Base-by-base conservation (phyloP, 441 rosid species). In the Rhodomyrtus psidioides region DNA sequence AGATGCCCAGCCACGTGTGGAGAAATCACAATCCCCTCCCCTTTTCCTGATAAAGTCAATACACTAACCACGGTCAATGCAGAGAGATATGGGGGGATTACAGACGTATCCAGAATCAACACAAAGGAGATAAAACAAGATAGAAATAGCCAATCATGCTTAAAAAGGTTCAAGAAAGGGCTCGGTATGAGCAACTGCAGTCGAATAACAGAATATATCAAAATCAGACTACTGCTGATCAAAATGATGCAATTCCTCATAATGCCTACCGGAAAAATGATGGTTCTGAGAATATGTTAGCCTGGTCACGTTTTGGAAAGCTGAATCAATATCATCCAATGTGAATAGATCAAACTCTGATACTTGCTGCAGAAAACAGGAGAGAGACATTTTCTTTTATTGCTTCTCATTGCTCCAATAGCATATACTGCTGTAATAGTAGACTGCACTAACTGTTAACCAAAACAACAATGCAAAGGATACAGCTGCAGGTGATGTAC, bases 1-100 rank as follows among this genome's bases (percentile, higher is more conserved):
- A 95, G 95, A 92, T 97, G 99, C 70, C 99, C 99, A 88, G 99
- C 98, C 82, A 90, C 97, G 88, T 96, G 98, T 42, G 99, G 99
- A 74, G 98, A 92, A 87, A 97, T 94, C 46, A 97, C 99, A 91
- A 97, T 95, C 54, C 98, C 98, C 89, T 96, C 99, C 76, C 98
- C 99, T 89, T 95, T 96, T 53, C 99, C 99, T 97, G 87, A 84
- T 55, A 83, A 59, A 84, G 53, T 34, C 57, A 84, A 34, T 84
- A 42, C 26, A 76, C 44, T 53, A 84, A 70, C 26, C 49, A 26
- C 39, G 56, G 21, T 76, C 49, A 84, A 28, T 19, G 76, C 56
- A 49, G 56, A 65, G 56, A 65, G 23, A 53, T 9, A 84, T 28
- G 13, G 55, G 55, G 27, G 34, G n/a, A 53, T 7, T 7, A 51